Base-by-base conservation (phyloP, 768 basidiomycete genomes). In the Lactifluus pinguis region DNA sequence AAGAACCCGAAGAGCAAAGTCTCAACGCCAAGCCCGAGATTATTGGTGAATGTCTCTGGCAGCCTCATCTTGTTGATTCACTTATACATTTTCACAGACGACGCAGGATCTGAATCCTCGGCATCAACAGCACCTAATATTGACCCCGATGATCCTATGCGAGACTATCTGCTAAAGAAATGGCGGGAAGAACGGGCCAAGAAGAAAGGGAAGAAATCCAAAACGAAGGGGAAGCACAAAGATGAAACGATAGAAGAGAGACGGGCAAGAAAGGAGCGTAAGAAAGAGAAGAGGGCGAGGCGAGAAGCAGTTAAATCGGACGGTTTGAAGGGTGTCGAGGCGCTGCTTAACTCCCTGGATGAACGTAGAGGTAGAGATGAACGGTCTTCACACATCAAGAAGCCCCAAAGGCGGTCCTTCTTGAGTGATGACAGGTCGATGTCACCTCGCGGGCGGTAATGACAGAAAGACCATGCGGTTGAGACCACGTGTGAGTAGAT, bases 131-230 rank as follows among this genome's bases (percentile, higher is more conserved):
- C 75, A 17, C 80, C 84, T 30, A 78, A 82, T 9, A 88, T 97
- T 59, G 95, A 98, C 71, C 91, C 90, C 1, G 95, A 98, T 70
- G 97, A 99, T 73, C 97, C 97, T 1, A 98, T 99, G 97, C 83
- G 87, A 32, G 95, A 94, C 63, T 98, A 91, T 70, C 77, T 99
- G 38, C 74, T 94, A 42, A 80, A 84, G 1, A 82, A 95, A 70
- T 80, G 81, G 67, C 82, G 76, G 66, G 89, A 92, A 69, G 82
- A 83, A 69, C 88, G 85, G 65, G 83, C 79, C 3, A 73, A 78
- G 60, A 76, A 78, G 67, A 80, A 77, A 61, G 67, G 68, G n/a
- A 87, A 86, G 74, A 85, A 86, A 69, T 69, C 72, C 53, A 86
- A 83, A 66, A 70, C 69, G 10, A 82, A 82, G 66, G 69, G 72